Evolutionary conservation across 306 rosid species (phyloP).

Genomic region (Luffa aegyptiaca): DNA sequence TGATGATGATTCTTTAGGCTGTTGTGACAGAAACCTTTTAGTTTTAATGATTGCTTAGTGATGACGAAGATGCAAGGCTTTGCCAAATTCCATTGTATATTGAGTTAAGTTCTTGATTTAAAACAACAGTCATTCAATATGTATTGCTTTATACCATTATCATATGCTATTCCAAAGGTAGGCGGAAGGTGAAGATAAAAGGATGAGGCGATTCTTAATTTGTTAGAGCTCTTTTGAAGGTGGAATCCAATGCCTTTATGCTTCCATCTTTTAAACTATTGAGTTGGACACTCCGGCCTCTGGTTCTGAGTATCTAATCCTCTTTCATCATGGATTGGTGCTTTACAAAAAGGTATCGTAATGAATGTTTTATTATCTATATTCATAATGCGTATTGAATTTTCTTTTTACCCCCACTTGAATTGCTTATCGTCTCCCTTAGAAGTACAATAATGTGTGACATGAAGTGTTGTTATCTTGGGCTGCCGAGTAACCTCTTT

Average conservation of each 20-base stretch:
- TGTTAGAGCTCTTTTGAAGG: constrained; percentile 5
- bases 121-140: neutral
- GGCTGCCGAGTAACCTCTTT: too few species aligned
- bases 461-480: too few species aligned
- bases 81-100: neutral
- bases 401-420: too few species aligned
- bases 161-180: neutral
- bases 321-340: neutral
- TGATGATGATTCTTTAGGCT: neutral
- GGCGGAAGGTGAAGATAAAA: constrained; percentile 1
- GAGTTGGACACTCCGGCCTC: neutral
- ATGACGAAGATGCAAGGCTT: neutral
- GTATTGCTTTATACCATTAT: neutral
- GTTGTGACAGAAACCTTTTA: neutral
- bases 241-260: constrained; percentile 6
- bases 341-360: neutral
- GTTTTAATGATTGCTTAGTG: neutral
- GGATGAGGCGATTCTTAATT: neutral
- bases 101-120: neutral
- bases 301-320: constrained; percentile 1
- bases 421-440: too few species aligned
- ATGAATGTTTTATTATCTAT: neutral
- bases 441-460: neutral
- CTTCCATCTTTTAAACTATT: neutral
- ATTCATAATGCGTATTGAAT: neutral